phyloP scores from a whole-genome alignment of 2,329 filamentous ascomycete species.

The Paradendryphiella salina region DNA sequence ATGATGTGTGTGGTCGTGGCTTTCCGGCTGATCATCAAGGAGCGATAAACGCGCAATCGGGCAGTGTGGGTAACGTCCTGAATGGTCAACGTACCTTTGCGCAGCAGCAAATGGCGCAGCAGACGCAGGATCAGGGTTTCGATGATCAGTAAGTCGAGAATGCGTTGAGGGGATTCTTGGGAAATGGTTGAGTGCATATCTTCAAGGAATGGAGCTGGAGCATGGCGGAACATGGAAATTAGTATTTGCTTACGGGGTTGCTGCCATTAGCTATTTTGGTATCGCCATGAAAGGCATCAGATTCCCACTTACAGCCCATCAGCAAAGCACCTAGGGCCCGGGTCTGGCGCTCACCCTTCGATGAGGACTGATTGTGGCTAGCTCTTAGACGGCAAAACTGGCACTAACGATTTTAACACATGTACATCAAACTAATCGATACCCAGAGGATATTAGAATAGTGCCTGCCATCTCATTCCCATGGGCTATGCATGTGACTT shows the following conservation, averaged over 20 bases:
- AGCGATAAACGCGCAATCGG: neutral
- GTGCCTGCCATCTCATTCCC: too few species aligned
- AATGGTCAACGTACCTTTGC: neutral
- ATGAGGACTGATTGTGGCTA: too few species aligned
- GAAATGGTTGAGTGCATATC: neutral
- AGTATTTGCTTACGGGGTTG: neutral
- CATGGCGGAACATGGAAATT: neutral
- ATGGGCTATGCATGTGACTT: too few species aligned
- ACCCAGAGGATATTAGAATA: too few species aligned
- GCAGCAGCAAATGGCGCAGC: conserved; percentile 15
- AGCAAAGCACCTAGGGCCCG: too few species aligned
- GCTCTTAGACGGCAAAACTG: too few species aligned
- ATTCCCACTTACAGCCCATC: too few species aligned
- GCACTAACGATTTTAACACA: too few species aligned
- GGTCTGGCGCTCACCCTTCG: too few species aligned
- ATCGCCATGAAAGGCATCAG: neutral
- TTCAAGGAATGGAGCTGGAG: neutral
- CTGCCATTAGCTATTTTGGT: neutral
- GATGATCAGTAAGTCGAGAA: conserved; percentile 34
- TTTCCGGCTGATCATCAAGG: neutral
- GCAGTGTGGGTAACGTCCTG: conserved; percentile 12
- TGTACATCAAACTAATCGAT: too few species aligned
- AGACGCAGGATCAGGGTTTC: conserved; percentile 17
- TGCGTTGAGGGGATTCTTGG: conserved; percentile 34
- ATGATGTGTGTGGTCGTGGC: neutral